Percentiles rank a stretch among this genome's conserved stretches.
These are phyloP conservation scores for Balamuthia mandrillaris DNA, from an alignment of 208 protist genomes.

Conservation along the genomic window DNA sequence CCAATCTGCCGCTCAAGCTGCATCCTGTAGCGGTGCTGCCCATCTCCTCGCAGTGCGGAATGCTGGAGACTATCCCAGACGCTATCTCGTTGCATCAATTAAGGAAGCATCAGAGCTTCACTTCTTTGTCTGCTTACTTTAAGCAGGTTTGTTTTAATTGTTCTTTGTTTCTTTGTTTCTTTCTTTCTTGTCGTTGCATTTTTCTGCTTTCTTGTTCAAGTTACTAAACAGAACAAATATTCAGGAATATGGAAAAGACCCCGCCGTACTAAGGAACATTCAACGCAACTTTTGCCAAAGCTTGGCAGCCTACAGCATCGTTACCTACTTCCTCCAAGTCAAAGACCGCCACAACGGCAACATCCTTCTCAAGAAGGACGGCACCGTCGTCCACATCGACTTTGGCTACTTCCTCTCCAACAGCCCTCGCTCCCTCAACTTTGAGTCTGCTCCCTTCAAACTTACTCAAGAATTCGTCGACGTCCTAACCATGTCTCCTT, in stretches of 20 bases:
- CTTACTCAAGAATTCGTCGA: conserved; percentile 9
- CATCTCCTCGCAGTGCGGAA: conserved; percentile 39
- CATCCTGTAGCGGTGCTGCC: conserved; percentile 70
- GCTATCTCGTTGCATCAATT: conserved; percentile 9
- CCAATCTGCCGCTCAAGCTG: conserved; percentile 68
- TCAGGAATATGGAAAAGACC: conserved; percentile 43
- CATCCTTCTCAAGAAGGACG: conserved; percentile 77
- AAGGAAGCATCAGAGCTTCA: conserved; percentile 25
- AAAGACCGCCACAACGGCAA: conserved; percentile 85
- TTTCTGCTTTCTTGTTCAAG: background rate
- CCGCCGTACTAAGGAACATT: conserved; percentile 3
- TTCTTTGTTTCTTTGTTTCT: background rate
- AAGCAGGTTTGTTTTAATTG: background rate
- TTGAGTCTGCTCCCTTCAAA: conserved; percentile 37
- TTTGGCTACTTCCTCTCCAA: conserved; percentile 80
- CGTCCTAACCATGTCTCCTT: no score
- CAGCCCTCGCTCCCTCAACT: conserved; percentile 28
- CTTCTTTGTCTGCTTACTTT: conserved; percentile 11
- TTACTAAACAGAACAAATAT: background rate
- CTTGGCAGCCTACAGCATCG: conserved; percentile 25
- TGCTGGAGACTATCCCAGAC: conserved; percentile 60
- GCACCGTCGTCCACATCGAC: conserved; percentile 80
- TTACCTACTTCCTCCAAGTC: conserved; percentile 27
- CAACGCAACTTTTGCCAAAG: conserved; percentile 13
- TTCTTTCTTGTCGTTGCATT: background rate